Conservation (phyloP, 208 protist species). For the Acanthamoeba lenticulata region DNA sequence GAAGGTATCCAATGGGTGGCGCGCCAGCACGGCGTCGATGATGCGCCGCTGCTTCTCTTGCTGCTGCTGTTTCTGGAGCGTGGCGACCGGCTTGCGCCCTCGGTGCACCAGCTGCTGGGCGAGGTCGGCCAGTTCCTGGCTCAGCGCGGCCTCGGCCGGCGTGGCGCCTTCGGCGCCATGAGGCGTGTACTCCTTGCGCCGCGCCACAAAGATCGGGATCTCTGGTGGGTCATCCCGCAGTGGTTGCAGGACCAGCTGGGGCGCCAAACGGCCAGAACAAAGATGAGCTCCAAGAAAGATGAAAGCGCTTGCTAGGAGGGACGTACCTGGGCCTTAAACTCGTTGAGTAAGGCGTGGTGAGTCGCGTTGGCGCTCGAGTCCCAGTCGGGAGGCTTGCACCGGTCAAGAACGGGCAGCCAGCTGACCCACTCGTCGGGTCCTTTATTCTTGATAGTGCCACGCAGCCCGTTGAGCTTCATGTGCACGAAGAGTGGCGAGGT, state of each 20-base stretch:
- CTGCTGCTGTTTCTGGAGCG: no score
- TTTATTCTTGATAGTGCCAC: background rate
- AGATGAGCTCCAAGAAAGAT: background rate
- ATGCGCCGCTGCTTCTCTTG: no score
- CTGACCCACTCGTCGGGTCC: background rate
- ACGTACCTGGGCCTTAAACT: background rate
- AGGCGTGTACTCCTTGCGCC: background rate
- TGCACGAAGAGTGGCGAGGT: background rate
- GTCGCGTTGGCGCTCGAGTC: background rate
- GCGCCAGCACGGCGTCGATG: background rate
- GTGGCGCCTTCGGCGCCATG: background rate
- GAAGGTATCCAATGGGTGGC: background rate
- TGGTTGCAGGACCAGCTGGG: conserved; percentile 7
- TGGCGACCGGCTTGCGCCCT: background rate
- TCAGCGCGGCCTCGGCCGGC: background rate
- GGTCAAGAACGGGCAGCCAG: background rate
- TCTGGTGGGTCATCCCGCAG: background rate
- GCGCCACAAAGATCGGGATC: background rate
- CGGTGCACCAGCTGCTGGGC: background rate
- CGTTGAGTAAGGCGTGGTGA: background rate
- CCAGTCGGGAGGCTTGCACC: background rate
- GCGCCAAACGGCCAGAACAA: background rate
- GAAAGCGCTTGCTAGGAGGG: background rate
- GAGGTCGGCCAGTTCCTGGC: background rate
- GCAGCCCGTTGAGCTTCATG: background rate